Base-by-base conservation (phyloP, 345 rosid genomes). In the Hirschfeldia incana region DNA sequence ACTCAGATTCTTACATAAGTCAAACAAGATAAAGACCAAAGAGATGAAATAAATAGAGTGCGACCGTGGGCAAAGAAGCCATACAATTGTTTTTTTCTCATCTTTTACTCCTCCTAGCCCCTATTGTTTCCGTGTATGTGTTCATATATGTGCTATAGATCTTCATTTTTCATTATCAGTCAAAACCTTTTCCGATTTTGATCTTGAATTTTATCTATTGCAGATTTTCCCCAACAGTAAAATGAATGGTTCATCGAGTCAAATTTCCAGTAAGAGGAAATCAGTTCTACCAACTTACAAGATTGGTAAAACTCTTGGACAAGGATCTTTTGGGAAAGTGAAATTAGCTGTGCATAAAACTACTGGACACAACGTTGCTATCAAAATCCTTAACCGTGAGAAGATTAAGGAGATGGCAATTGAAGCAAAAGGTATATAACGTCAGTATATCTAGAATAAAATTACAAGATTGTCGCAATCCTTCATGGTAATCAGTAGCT, bases 281-380 rank as follows among this genome's bases (percentile, higher is more conserved):
- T 63, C 83, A 76, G 74, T 64, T 36, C 76, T 91, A 69, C 81
- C 84, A 60, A 90, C 91, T 76, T 94, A 92, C 79, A 89, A 77
- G 85, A 85, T 89, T 72, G 94, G 91, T 58, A 91, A 83, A 85
- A 88, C 88, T 64, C 88, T 92, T 58, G 98, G 98, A 65, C 79
- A 86, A 62, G 97, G 98, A 65, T 78, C 97, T 29, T 94, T 94
- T 77, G 90, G 91, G 4, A 91, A 92, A 86, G 98, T 94, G 76
- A 94, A 89, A 86, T 83, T 89, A 74, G 98, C 97, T 8, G 84
- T 78, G 70, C 97, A 94, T 84, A 75, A 81, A 68, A 75, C 85
- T 60, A 94, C 98, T 15, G 90, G 95, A 46, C 88, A 82, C 84
- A 86, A 91, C 82, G 98, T 94, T 80, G 98, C 98, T 15, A 88